Conservation (phyloP, 345 rosid genomes). For the Toxicodendron radicans region DNA sequence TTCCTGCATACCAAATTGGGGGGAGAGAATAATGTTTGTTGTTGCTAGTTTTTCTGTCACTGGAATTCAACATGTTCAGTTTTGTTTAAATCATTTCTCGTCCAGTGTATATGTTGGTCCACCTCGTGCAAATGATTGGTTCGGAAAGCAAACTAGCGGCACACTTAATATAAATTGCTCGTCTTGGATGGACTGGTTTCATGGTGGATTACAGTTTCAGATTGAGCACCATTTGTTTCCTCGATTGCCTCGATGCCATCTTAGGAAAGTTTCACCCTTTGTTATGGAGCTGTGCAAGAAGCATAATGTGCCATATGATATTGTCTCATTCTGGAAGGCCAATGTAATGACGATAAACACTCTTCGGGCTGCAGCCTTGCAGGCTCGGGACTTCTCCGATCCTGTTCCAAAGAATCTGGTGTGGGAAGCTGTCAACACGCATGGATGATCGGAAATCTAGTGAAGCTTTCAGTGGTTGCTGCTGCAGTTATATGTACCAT, state of each 20-base stretch:
- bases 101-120: slow-evolving; percentile 51
- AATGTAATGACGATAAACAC: slow-evolving; percentile 41
- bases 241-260: slow-evolving; percentile 51
- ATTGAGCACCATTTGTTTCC: slow-evolving; percentile 74
- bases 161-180: slow-evolving; percentile 49
- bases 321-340: slow-evolving; percentile 49
- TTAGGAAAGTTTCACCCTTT: slow-evolving; percentile 46
- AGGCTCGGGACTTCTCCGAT: slow-evolving; percentile 42
- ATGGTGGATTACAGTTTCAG: slow-evolving; percentile 81
- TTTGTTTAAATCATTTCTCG: slow-evolving; percentile 61
- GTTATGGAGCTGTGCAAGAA: slow-evolving; percentile 58
- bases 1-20: slow-evolving; percentile 53
- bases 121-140: slow-evolving; percentile 50
- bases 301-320: slow-evolving; percentile 46
- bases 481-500: slow-evolving; percentile 21
- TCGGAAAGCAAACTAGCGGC: slow-evolving; percentile 50
- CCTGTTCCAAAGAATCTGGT: slow-evolving; percentile 54
- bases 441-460: slow-evolving; percentile 34
- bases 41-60: slow-evolving; percentile 41
- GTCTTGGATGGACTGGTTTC: slow-evolving; percentile 81
- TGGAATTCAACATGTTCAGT: slow-evolving; percentile 58
- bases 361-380: slow-evolving; percentile 49
- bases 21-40: slow-evolving; percentile 54
- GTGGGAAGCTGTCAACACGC: slow-evolving; percentile 61
- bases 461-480: slow-evolving; percentile 20